A percentile compares a stretch with the other conserved stretches of the same genome.
Conservation (phyloP, 345 rosid genomes). For the Gossypium herbaceum region DNA sequence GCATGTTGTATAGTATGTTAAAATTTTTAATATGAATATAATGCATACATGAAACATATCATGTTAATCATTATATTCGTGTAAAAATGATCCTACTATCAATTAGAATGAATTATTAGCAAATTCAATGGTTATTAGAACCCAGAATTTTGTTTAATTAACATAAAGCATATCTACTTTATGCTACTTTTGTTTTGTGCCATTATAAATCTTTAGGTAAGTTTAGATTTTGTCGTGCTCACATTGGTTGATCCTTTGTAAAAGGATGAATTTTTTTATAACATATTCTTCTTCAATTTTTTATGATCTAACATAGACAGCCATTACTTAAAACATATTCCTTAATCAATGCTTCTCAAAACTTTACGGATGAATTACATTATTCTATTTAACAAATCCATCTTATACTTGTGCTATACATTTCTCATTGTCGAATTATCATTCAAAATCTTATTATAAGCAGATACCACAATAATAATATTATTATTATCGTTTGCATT, state of each 20-base stretch:
- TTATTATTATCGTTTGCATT: neutral
- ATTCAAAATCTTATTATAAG: neutral
- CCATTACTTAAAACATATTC: slow-evolving; percentile 4
- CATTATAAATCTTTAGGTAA: neutral
- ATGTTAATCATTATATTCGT: neutral
- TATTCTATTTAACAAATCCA: neutral
- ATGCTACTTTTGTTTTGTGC: neutral
- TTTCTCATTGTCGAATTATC: neutral
- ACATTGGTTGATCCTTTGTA: slow-evolving; percentile 13
- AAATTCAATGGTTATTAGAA: slow-evolving; percentile 2
- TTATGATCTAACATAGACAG: slow-evolving; percentile 11
- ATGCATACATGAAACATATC: neutral
- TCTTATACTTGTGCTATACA: neutral
- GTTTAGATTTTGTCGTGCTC: slow-evolving; percentile 7
- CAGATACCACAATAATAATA: neutral
- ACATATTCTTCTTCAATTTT: neutral
- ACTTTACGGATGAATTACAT: neutral
- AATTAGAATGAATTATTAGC: neutral
- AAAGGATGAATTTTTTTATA: neutral
- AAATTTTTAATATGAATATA: neutral
- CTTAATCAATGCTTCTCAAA: neutral
- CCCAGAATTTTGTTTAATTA: slow-evolving; percentile 9
- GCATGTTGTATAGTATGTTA: neutral
- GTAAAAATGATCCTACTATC: neutral
- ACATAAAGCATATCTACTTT: slow-evolving; percentile 4